These are phyloP conservation scores for Cardamine occulta DNA, from an alignment of 345 rosid species.

Conservation along the genomic window DNA sequence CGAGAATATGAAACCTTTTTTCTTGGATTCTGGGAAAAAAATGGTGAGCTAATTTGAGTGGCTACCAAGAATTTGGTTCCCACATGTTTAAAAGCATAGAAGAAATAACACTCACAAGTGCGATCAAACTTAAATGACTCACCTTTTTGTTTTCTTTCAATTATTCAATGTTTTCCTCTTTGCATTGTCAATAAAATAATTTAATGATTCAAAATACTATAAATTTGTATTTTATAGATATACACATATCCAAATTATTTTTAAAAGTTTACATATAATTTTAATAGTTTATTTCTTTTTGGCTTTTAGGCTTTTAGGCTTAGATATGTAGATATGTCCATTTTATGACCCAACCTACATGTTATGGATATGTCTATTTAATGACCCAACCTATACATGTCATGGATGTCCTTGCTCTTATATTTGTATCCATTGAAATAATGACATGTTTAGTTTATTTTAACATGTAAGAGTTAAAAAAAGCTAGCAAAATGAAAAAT, in stretches of 20 bases:
- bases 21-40: constrained; percentile 21
- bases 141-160: constrained; percentile 18
- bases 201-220: not conserved
- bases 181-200: not conserved
- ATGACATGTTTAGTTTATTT: not conserved
- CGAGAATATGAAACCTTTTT: constrained; percentile 13
- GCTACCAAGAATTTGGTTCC: constrained; percentile 36
- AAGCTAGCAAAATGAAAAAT: no score
- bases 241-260: no score
- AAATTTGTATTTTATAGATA: no score
- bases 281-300: no score
- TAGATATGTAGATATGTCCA: not conserved
- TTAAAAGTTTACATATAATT: no score
- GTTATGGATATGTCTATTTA: no score
- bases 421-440: not conserved
- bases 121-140: constrained; percentile 20
- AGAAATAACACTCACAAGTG: constrained; percentile 28
- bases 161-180: not conserved
- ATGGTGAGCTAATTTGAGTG: constrained; percentile 27
- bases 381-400: not conserved
- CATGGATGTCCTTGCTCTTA: not conserved
- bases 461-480: no score
- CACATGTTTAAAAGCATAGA: constrained; percentile 31
- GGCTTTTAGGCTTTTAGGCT: not conserved
- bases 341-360: no score